These are phyloP conservation scores for Sarocladium kiliense DNA, from an alignment of 2,329 filamentous ascomycete genomes.

Conservation along the genomic window DNA sequence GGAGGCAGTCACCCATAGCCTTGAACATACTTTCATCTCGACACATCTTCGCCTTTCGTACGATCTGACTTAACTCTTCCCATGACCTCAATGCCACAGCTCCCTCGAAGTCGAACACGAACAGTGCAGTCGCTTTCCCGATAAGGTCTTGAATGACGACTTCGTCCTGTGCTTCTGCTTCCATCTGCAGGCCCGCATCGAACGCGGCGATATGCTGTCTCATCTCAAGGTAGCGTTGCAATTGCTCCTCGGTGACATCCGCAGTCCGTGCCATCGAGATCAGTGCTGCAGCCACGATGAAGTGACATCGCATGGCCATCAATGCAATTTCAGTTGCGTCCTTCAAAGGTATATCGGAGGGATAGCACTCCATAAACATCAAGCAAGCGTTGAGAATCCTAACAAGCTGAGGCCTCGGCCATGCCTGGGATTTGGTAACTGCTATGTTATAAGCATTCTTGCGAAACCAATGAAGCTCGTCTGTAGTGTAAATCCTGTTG, in stretches of 20 bases:
- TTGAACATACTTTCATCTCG: constrained; percentile 46
- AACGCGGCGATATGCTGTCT: constrained; percentile 59
- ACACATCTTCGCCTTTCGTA: constrained; percentile 45
- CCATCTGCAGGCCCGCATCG: constrained; percentile 37
- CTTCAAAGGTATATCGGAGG: constrained; percentile 36
- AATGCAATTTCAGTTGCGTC: constrained; percentile 45
- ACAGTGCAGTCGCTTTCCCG: constrained; percentile 59
- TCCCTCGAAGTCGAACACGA: constrained; percentile 77
- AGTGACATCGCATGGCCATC: constrained; percentile 65
- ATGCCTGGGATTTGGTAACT: constrained; percentile 48
- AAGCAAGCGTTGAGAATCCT: constrained; percentile 52
- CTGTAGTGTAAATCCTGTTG: constrained; percentile 48
- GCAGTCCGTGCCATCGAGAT: constrained; percentile 47
- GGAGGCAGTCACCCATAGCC: constrained; percentile 60
- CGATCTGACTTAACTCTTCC: constrained; percentile 58
- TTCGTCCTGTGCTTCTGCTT: constrained; percentile 34
- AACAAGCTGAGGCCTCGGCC: constrained; percentile 48
- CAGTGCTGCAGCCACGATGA: constrained; percentile 52
- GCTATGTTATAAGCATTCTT: constrained; percentile 77
- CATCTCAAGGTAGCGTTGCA: constrained; percentile 57
- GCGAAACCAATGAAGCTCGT: constrained; percentile 79
- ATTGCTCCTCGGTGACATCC: constrained; percentile 42
- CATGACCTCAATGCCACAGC: constrained; percentile 61
- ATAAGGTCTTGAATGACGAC: constrained; percentile 46
- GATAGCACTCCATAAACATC: constrained; percentile 45